Evolutionary conservation across 2,329 filamentous ascomycete species (phyloP), one percentile per base, ranked within the genome.

Genomic region (Chaetothyriales sp.): DNA sequence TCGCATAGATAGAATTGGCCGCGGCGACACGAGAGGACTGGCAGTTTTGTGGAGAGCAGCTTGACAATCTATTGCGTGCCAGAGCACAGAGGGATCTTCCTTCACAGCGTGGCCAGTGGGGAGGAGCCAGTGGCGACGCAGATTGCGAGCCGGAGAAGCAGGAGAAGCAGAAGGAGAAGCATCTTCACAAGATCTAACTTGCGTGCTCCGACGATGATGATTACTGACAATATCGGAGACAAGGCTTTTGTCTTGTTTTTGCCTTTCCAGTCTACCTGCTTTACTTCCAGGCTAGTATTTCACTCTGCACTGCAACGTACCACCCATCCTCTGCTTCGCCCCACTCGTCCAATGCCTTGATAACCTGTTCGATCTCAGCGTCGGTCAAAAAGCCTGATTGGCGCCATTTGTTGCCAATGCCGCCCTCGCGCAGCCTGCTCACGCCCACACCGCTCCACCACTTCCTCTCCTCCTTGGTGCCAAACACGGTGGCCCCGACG

Each of bases 281-380:
- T 54, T 56, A 69, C 59, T 72, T 72, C 68, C 68, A 70, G 5
- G 60, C 69, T 1, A 71, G 58, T n/a, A 69, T 64, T 56, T 71
- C 68, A 15, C 59, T 60, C 56, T 70, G 65, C 49, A 69, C 13
- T 8, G 61, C 55, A 5, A 57, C 65, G 56, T 61, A 64, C 68
- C 67, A 71, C 0, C 67, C 68, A 58, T 69, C 68, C 45, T 70
- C 65, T 10, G 58, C 64, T 44, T 65, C 62, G 0, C 59, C 66
- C 68, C 68, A 71, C 47, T 58, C 56, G 19, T 58, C 48, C n/a
- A 67, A 48, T 2, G 64, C 65, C 1, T 2, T 33, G 48, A 62
- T 29, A 9, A 64, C 64, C 59, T 69, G 52, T 49, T 64, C 53
- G 22, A 70, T 66, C 58, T 69, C 65, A 0, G 62, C 66, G 37